Conservation (phyloP, 192 early-diverging fungal genomes). For the Backusella liffmaniae region DNA sequence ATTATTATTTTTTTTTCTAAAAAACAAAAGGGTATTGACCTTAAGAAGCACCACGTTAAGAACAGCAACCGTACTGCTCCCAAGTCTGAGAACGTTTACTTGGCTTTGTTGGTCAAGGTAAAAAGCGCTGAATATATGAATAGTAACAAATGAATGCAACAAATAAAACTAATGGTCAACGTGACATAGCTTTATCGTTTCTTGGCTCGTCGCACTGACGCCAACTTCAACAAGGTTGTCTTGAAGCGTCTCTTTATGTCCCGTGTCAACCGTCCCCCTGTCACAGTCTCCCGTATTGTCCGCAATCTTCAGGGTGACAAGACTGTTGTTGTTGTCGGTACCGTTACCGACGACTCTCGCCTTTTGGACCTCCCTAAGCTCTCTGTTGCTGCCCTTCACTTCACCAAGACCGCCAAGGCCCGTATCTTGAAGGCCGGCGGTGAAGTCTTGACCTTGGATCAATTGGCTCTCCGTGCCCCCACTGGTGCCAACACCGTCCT, state of each 20-base stretch:
- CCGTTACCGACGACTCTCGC: slow-evolving; percentile 96
- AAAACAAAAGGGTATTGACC: slow-evolving; percentile 89
- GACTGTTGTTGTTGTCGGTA: slow-evolving; percentile 94
- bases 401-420: slow-evolving; percentile 95
- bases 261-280: slow-evolving; percentile 93
- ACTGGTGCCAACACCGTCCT: slow-evolving; percentile 94
- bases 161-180: background rate
- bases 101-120: slow-evolving; percentile 97
- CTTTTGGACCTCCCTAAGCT: slow-evolving; percentile 93
- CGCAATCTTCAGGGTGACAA: slow-evolving; percentile 79
- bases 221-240: slow-evolving; percentile 98
- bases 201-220: slow-evolving; percentile 97
- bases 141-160: no score
- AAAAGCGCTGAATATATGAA: background rate
- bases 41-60: slow-evolving; percentile 98
- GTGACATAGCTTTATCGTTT: slow-evolving; percentile 87
- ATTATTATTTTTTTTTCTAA: no score
- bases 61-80: slow-evolving; percentile 86
- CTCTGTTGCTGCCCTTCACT: slow-evolving; percentile 91
- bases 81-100: slow-evolving; percentile 95
- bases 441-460: slow-evolving; percentile 97
- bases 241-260: slow-evolving; percentile 99
- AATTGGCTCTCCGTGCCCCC: slow-evolving; percentile 97
- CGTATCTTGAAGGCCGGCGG: slow-evolving; percentile 99
- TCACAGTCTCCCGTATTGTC: slow-evolving; percentile 89